phyloP scores from a whole-genome alignment of 1,284 basidiomycete species.

The Paramarasmius palmivorus region DNA sequence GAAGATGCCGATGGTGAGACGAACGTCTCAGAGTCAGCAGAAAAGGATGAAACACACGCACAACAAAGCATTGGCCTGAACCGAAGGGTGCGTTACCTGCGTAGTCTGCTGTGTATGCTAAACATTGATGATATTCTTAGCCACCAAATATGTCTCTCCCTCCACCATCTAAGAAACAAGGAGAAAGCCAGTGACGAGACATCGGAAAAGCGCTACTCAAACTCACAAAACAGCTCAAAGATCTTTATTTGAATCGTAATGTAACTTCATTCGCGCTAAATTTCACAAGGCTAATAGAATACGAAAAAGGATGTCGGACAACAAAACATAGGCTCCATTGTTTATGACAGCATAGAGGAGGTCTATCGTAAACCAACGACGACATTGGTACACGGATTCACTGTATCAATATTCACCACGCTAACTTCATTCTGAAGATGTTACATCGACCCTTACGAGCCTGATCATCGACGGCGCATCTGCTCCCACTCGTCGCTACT shows the following conservation, averaged over 20 bases:
- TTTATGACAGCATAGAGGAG: conserved; percentile 77
- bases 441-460: conserved; percentile 78
- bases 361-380: conserved; percentile 78
- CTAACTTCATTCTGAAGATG: conserved; percentile 48
- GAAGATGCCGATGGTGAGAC: conserved; percentile 22
- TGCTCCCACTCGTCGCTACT: conserved; percentile 79
- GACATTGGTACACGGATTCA: conserved; percentile 67
- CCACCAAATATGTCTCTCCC: conserved; percentile 62
- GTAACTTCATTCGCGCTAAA: background rate
- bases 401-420: conserved; percentile 12
- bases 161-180: conserved; percentile 56
- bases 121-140: too few species aligned
- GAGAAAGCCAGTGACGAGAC: conserved; percentile 31
- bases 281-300: background rate
- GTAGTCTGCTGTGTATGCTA: too few species aligned
- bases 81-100: too few species aligned
- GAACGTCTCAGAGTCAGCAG: conserved; percentile 5
- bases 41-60: too few species aligned
- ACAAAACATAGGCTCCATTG: conserved; percentile 83
- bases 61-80: too few species aligned
- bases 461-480: conserved; percentile 84
- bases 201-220: conserved; percentile 60
- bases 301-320: conserved; percentile 76
- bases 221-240: conserved; percentile 81
- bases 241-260: conserved; percentile 85